Percentiles rank a stretch among this genome's conserved stretches.
These are phyloP conservation scores for Podaxis pistillaris DNA, from an alignment of 768 basidiomycete genomes.

Conservation along the genomic window DNA sequence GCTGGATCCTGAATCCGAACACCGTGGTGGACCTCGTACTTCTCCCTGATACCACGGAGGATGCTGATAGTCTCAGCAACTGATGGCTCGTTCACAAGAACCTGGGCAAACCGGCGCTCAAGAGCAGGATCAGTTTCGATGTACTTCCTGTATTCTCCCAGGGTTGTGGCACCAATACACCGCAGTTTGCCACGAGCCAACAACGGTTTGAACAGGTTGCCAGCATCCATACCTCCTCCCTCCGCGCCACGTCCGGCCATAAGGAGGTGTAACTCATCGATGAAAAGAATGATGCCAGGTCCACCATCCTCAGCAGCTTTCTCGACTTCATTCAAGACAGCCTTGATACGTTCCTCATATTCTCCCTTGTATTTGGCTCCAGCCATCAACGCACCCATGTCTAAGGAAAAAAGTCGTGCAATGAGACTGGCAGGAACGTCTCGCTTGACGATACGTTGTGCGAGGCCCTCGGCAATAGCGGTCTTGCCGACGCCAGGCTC, in stretches of 20 bases:
- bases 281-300: conserved; percentile 84
- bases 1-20: conserved; percentile 88
- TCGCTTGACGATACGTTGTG: conserved; percentile 91
- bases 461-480: conserved; percentile 91
- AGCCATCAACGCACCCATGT: conserved; percentile 96
- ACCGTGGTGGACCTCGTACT: conserved; percentile 91
- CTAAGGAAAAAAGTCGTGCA: conserved; percentile 77
- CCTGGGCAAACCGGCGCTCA: conserved; percentile 91
- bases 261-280: conserved; percentile 93
- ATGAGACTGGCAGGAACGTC: conserved; percentile 81
- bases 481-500: conserved; percentile 97
- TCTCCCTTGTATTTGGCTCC: conserved; percentile 92
- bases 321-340: conserved; percentile 90
- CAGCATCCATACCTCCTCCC: conserved; percentile 92
- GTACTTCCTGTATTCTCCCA: conserved; percentile 89
- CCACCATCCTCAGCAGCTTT: conserved; percentile 77
- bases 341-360: conserved; percentile 95
- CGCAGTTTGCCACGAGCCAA: conserved; percentile 79
- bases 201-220: conserved; percentile 88
- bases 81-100: conserved; percentile 86
- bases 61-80: conserved; percentile 92
- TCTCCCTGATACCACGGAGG: conserved; percentile 90
- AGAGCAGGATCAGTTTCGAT: conserved; percentile 92
- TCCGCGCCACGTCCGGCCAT: conserved; percentile 85
- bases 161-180: conserved; percentile 88